Conservation (phyloP, 1,139 yeast species). For the Wickerhamiella infanticola region DNA sequence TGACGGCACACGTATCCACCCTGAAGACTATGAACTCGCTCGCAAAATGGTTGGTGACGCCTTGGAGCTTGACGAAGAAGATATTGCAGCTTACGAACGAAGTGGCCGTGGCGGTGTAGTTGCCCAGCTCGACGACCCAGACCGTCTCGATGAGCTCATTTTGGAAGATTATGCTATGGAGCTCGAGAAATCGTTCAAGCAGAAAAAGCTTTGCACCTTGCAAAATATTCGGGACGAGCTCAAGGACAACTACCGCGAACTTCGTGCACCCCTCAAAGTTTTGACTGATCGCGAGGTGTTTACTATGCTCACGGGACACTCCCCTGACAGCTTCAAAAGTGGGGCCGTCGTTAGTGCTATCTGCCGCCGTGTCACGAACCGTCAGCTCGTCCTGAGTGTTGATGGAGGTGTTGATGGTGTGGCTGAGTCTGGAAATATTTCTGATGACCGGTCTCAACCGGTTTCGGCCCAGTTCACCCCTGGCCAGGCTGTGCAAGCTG, state of each 20-base stretch:
- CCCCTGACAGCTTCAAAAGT: slow-evolving; percentile 46
- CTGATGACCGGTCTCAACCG: slow-evolving; percentile 37
- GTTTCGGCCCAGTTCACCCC: slow-evolving; percentile 34
- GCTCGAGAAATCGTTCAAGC: slow-evolving; percentile 59
- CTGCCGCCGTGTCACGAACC: slow-evolving; percentile 36
- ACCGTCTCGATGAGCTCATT: slow-evolving; percentile 72
- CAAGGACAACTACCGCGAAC: slow-evolving; percentile 73
- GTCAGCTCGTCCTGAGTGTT: slow-evolving; percentile 43
- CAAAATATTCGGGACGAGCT: slow-evolving; percentile 83
- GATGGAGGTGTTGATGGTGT: slow-evolving; percentile 66
- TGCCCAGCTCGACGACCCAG: slow-evolving; percentile 70
- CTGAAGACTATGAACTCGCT: slow-evolving; percentile 92
- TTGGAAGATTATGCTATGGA: slow-evolving; percentile 91
- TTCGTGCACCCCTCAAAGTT: slow-evolving; percentile 56
- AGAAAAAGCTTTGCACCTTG: slow-evolving; percentile 65
- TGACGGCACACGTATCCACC: slow-evolving; percentile 93
- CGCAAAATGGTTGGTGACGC: slow-evolving; percentile 98
- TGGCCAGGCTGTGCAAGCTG: slow-evolving; percentile 82
- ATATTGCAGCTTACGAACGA: slow-evolving; percentile 60
- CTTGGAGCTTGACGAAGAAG: slow-evolving; percentile 88
- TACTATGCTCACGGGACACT: slow-evolving; percentile 82
- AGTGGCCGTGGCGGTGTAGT: slow-evolving; percentile 65
- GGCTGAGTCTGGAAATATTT: slow-evolving; percentile 46
- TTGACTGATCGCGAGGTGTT: slow-evolving; percentile 61
- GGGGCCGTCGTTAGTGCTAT: slow-evolving; percentile 73